Conservation (phyloP, 768 basidiomycete species). For the Lactifluus pinguis region DNA sequence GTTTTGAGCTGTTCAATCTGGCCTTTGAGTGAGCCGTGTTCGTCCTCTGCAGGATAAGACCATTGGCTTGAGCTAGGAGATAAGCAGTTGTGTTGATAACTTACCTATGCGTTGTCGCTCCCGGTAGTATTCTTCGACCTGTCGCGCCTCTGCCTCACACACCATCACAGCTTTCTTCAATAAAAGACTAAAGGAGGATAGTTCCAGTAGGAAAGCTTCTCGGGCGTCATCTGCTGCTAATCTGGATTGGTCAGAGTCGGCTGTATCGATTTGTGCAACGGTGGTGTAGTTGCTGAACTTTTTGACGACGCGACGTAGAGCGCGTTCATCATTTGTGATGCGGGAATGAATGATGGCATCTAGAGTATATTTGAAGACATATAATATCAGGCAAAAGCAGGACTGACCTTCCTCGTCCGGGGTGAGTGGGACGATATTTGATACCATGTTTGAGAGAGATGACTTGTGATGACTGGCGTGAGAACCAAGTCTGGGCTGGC, state of each 20-base stretch:
- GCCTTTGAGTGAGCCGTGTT: constrained; percentile 53
- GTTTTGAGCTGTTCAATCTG: constrained; percentile 76
- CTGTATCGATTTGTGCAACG: constrained; percentile 32
- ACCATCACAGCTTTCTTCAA: constrained; percentile 76
- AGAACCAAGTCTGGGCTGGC: no score
- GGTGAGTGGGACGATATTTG: constrained; percentile 38
- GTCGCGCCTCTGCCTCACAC: constrained; percentile 76
- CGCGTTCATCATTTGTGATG: constrained; percentile 76
- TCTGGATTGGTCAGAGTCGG: constrained; percentile 26
- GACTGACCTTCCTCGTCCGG: constrained; percentile 54
- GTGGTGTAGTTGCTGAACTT: constrained; percentile 70
- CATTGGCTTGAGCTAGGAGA: constrained; percentile 9
- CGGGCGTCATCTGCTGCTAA: constrained; percentile 55
- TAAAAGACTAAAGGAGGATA: constrained; percentile 64
- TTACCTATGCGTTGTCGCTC: constrained; percentile 65
- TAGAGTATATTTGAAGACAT: constrained; percentile 24
- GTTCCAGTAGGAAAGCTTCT: constrained; percentile 70
- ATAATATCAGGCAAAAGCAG: not conserved
- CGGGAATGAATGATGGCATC: constrained; percentile 75
- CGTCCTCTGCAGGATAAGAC: constrained; percentile 41
- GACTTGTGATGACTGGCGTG: no score
- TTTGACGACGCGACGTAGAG: constrained; percentile 68
- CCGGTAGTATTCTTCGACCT: constrained; percentile 75
- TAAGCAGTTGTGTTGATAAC: constrained; percentile 21
- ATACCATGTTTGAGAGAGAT: constrained; percentile 5